A percentile compares a stretch with the other conserved stretches of the same genome.
Evolutionary conservation across 2,329 filamentous ascomycete species (phyloP).

Genomic region (Fusarium transvaalense): DNA sequence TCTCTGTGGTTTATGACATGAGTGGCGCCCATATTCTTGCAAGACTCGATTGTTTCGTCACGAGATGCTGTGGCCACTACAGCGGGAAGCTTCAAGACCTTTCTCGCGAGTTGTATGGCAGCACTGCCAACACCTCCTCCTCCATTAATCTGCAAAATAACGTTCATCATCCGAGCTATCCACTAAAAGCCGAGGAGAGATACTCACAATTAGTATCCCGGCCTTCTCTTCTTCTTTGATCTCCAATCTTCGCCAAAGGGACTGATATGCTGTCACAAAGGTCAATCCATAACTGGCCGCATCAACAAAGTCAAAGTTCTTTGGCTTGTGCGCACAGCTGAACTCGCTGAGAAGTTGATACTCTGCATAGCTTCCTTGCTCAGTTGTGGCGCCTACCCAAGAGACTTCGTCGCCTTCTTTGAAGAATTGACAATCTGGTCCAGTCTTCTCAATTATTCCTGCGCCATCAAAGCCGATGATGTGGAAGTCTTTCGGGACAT

Average conservation of each 20-base stretch:
- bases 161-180: fast-evolving
- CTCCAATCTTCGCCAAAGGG: neutral
- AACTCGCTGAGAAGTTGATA: neutral
- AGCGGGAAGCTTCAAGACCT: neutral
- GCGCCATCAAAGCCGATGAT: slow-evolving; percentile 4
- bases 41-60: neutral
- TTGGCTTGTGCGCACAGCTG: neutral
- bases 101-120: slow-evolving; percentile 1
- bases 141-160: neutral
- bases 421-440: neutral
- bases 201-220: neutral
- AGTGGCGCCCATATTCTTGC: neutral
- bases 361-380: neutral
- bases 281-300: neutral
- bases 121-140: slow-evolving; percentile 8
- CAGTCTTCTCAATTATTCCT: neutral
- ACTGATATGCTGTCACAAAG: slow-evolving; percentile 7
- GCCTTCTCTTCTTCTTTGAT: neutral
- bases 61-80: neutral
- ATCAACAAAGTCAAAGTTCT: neutral
- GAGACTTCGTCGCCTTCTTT: slow-evolving; percentile 7
- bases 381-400: neutral
- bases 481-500: neutral
- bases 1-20: neutral
- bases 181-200: fast-evolving